A percentile compares a stretch with the other conserved stretches of the same genome.
phyloP scores from a whole-genome alignment of 176 grass and related monocot genomes.

The Oryza australiensis region DNA sequence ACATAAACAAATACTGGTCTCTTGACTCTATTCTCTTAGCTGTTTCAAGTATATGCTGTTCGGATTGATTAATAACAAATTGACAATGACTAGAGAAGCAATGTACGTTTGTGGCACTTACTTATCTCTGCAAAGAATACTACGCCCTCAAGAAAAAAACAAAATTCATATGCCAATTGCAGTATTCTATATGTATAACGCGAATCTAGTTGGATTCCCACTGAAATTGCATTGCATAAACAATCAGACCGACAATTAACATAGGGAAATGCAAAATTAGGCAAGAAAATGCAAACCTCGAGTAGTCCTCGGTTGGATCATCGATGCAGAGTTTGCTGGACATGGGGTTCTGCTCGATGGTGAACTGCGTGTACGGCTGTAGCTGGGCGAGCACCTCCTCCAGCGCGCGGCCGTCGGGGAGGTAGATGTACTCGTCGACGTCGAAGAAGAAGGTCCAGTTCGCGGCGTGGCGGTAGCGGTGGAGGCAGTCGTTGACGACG shows the following conservation, averaged over 20 bases:
- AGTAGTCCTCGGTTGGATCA: constrained; percentile 50
- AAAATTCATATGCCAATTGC: background rate
- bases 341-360: constrained; percentile 93
- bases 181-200: constrained; percentile 18
- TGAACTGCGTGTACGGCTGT: constrained; percentile 72
- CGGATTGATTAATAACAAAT: constrained; percentile 8
- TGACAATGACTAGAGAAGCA: constrained; percentile 18
- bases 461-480: constrained; percentile 66
- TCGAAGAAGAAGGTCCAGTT: constrained; percentile 99
- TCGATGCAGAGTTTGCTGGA: constrained; percentile 71
- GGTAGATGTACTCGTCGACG: constrained; percentile 79
- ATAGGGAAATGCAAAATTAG: background rate
- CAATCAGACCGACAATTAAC: constrained; percentile 18
- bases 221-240: constrained; percentile 31
- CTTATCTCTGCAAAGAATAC: background rate
- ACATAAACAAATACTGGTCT: constrained; percentile 25
- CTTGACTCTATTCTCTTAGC: background rate
- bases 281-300: constrained; percentile 51
- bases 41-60: constrained; percentile 18
- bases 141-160: background rate
- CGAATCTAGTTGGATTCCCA: constrained; percentile 35
- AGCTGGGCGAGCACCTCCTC: constrained; percentile 51
- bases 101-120: background rate
- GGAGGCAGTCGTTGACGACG: constrained; percentile 89
- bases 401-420: constrained; percentile 46